These are phyloP conservation scores for Mycena chlorophos DNA, from an alignment of 768 basidiomycete species.

Conservation along the genomic window DNA sequence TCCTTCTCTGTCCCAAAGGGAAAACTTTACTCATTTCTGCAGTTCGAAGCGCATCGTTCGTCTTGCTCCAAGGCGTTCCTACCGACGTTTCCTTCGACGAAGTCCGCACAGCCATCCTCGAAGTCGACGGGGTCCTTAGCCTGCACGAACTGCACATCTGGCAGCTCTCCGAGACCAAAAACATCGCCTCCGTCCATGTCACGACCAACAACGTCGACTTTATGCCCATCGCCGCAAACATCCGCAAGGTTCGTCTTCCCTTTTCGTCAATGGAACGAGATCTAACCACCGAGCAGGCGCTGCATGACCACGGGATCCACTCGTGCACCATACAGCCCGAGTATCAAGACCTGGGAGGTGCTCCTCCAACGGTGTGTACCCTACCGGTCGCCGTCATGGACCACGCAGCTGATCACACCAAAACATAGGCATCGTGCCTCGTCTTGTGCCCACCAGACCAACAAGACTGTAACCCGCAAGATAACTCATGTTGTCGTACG, in stretches of 20 bases:
- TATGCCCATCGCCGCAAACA: slow-evolving; percentile 84
- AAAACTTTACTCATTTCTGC: slow-evolving; percentile 2
- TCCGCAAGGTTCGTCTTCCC: slow-evolving; percentile 50
- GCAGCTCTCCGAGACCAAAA: slow-evolving; percentile 91
- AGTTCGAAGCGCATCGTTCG: slow-evolving; percentile 92
- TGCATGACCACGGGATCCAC: slow-evolving; percentile 93
- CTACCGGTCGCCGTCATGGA: not conserved
- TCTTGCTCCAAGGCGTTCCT: slow-evolving; percentile 93
- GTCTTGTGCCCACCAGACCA: slow-evolving; percentile 71
- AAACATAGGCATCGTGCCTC: slow-evolving; percentile 56
- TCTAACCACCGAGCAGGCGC: slow-evolving; percentile 30
- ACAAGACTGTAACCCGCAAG: slow-evolving; percentile 57
- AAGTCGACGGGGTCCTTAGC: slow-evolving; percentile 81
- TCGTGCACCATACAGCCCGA: slow-evolving; percentile 95
- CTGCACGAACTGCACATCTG: slow-evolving; percentile 96
- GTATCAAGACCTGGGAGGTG: slow-evolving; percentile 47
- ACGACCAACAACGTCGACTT: slow-evolving; percentile 82
- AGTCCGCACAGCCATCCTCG: slow-evolving; percentile 77
- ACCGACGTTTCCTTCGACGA: slow-evolving; percentile 86
- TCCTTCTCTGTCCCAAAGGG: not conserved
- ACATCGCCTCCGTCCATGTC: slow-evolving; percentile 95
- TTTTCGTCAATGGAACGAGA: not conserved
- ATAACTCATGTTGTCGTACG: slow-evolving; percentile 66
- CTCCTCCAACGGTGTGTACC: slow-evolving; percentile 32
- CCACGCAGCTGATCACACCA: slow-evolving; percentile 1